Base-by-base conservation (phyloP, 768 basidiomycete genomes). In the Tephrocybe sp. region DNA sequence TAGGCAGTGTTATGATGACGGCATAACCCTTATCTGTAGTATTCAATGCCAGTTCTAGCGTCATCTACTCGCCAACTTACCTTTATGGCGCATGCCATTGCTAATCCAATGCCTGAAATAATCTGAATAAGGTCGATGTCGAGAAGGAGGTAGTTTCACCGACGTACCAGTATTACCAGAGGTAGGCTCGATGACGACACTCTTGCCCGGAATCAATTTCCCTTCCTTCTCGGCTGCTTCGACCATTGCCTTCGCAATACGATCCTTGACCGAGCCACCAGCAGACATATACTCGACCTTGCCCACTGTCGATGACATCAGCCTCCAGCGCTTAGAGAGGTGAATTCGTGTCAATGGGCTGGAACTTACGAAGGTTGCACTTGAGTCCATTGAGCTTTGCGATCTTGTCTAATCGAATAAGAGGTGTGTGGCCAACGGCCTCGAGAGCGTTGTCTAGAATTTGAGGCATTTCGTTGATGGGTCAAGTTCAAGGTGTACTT, bases 181-280 rank as follows among this genome's bases (percentile, higher is more conserved):
- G 8, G 91, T 97, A 0, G 97, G 92, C 66, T 99, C 97, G 53
- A 99, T 95, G 50, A 98, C 84, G 45, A 95, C 83, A 58, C 89
- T 92, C 68, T 91, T 76, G 0, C 94, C 94, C 1, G 90, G 89
- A 32, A 91, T 77, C 35, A 99, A 81, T 44, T 74, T 83, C 31
- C 94, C 95, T 31, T 92, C 85, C 48, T 76, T 75, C 74, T 99
- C 97, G 5, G 96, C 97, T n/a, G 86, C 81, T 57, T 93, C 87
- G 1, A 98, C 83, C 96, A 99, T 99, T 10, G 92, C 84, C 67
- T 92, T 95, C 22, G 94, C 95, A 47, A 98, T 96, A 52, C 95
- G 77, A 65, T 98, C 96, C 72, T 99, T 99, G 52, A 98, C 88
- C 2, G 89, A 93, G 2, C 96, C 96, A 9, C 96, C 97, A 1